These are phyloP conservation scores for Zasmidium cellare DNA, from an alignment of 2,329 filamentous ascomycete genomes.

Conservation along the genomic window DNA sequence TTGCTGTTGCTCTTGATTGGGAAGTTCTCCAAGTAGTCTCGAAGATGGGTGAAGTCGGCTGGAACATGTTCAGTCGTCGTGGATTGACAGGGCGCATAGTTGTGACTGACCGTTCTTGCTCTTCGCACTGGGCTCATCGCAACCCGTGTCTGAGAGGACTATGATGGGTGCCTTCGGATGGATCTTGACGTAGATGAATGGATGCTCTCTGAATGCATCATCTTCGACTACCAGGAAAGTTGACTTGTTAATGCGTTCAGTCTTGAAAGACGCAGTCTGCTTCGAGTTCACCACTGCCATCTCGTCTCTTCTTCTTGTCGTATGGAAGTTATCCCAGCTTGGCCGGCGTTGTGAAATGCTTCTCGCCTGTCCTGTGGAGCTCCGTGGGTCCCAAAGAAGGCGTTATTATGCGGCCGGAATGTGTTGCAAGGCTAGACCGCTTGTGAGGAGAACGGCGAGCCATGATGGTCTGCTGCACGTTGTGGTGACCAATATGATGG, in stretches of 20 bases:
- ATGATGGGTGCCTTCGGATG: conserved; percentile 35
- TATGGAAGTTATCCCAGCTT: too few species aligned
- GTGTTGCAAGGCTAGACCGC: too few species aligned
- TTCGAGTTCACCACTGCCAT: too few species aligned
- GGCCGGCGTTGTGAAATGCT: too few species aligned
- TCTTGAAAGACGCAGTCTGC: conserved; percentile 41
- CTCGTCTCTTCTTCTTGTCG: too few species aligned
- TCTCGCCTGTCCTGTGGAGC: too few species aligned
- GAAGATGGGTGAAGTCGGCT: conserved; percentile 37
- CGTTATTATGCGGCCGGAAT: too few species aligned
- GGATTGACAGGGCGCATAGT: too few species aligned
- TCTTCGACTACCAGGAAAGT: conserved; percentile 49
- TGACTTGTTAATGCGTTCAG: conserved; percentile 40
- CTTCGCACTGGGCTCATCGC: conserved; percentile 37
- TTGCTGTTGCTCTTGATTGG: conserved; percentile 38
- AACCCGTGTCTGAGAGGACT: conserved; percentile 50
- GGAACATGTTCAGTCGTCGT: not conserved
- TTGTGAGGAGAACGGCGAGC: too few species aligned
- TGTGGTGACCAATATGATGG: too few species aligned
- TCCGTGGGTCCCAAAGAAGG: too few species aligned
- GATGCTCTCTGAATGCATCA: conserved; percentile 45
- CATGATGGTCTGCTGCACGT: too few species aligned
- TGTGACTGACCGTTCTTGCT: conserved; percentile 26
- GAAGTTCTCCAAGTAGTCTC: conserved; percentile 44
- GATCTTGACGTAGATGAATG: conserved; percentile 50